Percentiles rank a stretch among this genome's conserved stretches.
These are phyloP conservation scores for Spergularia azorica DNA, from an alignment of 179 eudicot genomes.

Conservation along the genomic window DNA sequence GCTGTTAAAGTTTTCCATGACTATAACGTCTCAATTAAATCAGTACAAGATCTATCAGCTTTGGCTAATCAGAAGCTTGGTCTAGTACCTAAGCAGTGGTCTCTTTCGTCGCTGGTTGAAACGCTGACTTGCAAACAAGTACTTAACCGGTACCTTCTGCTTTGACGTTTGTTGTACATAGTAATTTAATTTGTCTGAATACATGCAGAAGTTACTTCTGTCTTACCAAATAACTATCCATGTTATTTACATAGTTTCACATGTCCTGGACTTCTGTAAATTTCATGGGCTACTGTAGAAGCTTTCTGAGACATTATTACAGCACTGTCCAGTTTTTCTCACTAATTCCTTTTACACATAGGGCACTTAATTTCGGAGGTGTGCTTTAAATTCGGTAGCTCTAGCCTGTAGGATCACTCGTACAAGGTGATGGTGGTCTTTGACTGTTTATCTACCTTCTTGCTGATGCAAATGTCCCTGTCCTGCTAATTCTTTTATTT, in stretches of 20 bases:
- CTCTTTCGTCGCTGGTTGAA: conserved; percentile 63
- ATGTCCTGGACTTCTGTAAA: background rate
- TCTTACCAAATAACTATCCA: background rate
- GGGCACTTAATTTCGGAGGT: no score
- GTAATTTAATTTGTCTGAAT: no score
- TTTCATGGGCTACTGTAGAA: no score
- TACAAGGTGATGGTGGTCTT: background rate
- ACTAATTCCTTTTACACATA: no score
- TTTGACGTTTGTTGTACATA: conserved; percentile 6
- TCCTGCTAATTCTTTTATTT: no score
- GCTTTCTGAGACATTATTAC: no score
- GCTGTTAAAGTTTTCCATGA: conserved; percentile 62
- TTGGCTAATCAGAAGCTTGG: conserved; percentile 77
- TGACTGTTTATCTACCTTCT: background rate
- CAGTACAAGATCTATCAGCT: conserved; percentile 63
- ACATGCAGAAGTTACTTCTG: background rate
- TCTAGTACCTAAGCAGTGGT: conserved; percentile 61
- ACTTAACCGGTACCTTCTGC: conserved; percentile 20
- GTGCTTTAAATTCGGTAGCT: no score
- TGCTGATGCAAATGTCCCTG: no score
- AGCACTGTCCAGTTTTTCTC: no score
- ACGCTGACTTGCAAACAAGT: conserved; percentile 74
- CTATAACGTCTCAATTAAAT: conserved; percentile 56
- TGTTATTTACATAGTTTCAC: no score
- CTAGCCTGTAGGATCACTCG: no score